These are phyloP conservation scores for Sophora flavescens DNA, from an alignment of 306 rosid species.

Conservation along the genomic window DNA sequence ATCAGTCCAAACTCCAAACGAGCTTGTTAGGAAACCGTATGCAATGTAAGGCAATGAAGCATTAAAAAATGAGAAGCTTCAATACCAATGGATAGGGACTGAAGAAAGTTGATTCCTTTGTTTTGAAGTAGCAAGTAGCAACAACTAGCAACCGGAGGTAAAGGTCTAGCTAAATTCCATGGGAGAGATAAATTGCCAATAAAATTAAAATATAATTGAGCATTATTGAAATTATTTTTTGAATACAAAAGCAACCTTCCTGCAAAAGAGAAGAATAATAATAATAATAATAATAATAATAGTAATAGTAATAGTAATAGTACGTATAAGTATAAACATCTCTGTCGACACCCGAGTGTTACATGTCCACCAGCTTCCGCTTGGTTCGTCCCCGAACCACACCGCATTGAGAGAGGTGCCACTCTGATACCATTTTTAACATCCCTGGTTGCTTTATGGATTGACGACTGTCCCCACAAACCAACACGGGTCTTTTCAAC, in stretches of 20 bases:
- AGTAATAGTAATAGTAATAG: background rate
- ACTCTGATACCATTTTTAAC: no score
- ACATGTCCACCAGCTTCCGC: no score
- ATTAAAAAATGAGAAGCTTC: background rate
- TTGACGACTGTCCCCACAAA: no score
- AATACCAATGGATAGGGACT: background rate
- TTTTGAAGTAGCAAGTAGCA: no score
- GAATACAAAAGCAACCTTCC: no score
- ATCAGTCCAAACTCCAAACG: conserved; percentile 3
- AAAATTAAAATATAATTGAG: background rate
- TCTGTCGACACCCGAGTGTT: no score
- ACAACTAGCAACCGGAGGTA: background rate
- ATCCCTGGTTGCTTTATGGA: no score
- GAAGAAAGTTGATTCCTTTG: background rate
- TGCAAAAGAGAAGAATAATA: no score
- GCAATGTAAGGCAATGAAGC: background rate
- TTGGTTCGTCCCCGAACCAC: no score
- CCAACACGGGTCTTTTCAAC: no score
- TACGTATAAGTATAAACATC: background rate
- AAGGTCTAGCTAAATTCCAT: background rate
- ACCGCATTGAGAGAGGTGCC: no score
- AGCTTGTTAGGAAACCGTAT: background rate
- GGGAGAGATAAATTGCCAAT: background rate
- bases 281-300: background rate
- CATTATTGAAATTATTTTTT: background rate